Percentiles rank a stretch among this genome's conserved stretches.
phyloP scores from a whole-genome alignment of 768 basidiomycete genomes.

The Steccherinum ochraceum region DNA sequence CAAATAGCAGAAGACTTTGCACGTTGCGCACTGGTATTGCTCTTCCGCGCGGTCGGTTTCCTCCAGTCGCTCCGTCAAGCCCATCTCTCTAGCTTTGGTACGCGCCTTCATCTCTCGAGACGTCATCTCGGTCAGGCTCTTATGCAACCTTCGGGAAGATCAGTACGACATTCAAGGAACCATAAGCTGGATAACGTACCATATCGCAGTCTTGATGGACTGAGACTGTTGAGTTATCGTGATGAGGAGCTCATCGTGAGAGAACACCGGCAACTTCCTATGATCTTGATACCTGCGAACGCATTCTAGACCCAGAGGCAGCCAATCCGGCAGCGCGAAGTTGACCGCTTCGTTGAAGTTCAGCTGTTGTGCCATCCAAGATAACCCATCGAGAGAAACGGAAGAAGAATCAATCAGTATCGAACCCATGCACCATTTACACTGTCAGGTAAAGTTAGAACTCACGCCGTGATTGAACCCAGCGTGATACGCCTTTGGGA shows the following conservation, averaged over 20 bases:
- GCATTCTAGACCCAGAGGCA: slow-evolving; percentile 80
- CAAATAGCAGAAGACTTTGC: slow-evolving; percentile 93
- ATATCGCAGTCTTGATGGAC: slow-evolving; percentile 87
- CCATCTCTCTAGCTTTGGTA: slow-evolving; percentile 47
- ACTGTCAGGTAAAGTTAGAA: no score
- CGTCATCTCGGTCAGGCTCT: slow-evolving; percentile 83
- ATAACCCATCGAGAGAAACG: background rate
- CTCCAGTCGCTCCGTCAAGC: slow-evolving; percentile 65
- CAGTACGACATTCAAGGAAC: slow-evolving; percentile 10
- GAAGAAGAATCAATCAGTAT: background rate
- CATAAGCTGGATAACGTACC: slow-evolving; percentile 41
- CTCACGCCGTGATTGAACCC: slow-evolving; percentile 97
- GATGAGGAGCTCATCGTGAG: slow-evolving; percentile 93
- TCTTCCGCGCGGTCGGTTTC: slow-evolving; percentile 84
- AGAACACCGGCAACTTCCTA: slow-evolving; percentile 92
- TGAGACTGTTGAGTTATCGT: slow-evolving; percentile 97
- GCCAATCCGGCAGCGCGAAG: slow-evolving; percentile 95
- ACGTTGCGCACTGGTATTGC: slow-evolving; percentile 89
- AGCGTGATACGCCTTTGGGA: slow-evolving; percentile 96
- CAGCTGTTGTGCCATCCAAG: slow-evolving; percentile 40
- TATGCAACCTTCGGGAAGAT: slow-evolving; percentile 57
- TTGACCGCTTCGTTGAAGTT: slow-evolving; percentile 99
- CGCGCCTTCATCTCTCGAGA: slow-evolving; percentile 75
- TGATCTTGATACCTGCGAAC: slow-evolving; percentile 88
- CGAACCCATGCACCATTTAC: no score